phyloP scores from a whole-genome alignment of 2,329 filamentous ascomycete genomes.

The Aaosphaeria pasadenensis region DNA sequence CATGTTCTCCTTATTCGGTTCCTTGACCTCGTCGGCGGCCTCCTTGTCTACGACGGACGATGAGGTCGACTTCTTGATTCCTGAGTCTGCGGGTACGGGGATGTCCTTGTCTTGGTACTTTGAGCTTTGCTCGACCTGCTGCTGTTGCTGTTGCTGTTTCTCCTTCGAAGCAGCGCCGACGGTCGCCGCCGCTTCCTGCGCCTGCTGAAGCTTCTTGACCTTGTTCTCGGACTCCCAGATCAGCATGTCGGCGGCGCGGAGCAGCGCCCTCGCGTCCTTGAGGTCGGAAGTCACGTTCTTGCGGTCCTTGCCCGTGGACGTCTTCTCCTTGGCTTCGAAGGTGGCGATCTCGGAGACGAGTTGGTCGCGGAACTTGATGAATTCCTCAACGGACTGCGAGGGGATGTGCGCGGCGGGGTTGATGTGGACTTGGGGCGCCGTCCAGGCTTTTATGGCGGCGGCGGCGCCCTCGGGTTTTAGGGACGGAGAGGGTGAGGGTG shows the following conservation, averaged over 20 bases:
- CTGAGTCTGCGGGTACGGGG: too few species aligned
- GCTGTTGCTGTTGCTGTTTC: too few species aligned
- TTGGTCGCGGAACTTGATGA: not conserved
- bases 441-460: not conserved
- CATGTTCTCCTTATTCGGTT: too few species aligned
- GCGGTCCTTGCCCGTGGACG: slow-evolving; percentile 5
- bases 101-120: not conserved
- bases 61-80: too few species aligned
- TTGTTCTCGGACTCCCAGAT: slow-evolving; percentile 6
- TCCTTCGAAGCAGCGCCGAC: too few species aligned
- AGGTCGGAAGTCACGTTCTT: slow-evolving; percentile 17
- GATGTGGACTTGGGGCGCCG: not conserved
- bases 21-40: too few species aligned
- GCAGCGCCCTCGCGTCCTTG: slow-evolving; percentile 17
- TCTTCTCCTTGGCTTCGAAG: not conserved
- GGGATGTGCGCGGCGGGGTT: not conserved
- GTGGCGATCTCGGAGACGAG: not conserved
- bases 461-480: not conserved
- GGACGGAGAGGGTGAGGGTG: too few species aligned
- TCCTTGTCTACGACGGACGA: too few species aligned
- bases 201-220: not conserved
- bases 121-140: too few species aligned
- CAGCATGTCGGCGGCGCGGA: slow-evolving; percentile 2
- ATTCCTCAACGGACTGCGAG: not conserved
- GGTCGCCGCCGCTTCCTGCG: too few species aligned